These are phyloP conservation scores for Melastoma malabathricum DNA, from an alignment of 345 rosid genomes.

Conservation along the genomic window DNA sequence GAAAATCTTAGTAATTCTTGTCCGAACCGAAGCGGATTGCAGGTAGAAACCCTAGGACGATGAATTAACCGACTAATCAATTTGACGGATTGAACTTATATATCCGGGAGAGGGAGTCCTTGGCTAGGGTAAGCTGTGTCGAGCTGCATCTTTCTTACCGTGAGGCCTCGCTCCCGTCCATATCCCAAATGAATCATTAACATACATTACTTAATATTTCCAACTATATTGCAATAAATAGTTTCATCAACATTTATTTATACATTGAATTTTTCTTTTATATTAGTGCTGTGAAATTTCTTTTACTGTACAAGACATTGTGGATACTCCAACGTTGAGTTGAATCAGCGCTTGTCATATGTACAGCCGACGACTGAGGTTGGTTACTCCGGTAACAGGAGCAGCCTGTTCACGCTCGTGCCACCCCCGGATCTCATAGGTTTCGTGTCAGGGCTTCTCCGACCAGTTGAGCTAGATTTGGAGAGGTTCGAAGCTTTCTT, in stretches of 20 bases:
- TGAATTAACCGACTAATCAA: too few relatives aligned
- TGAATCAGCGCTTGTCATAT: slow-evolving; percentile 4
- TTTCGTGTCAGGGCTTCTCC: slow-evolving; percentile 9
- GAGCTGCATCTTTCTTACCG: too few relatives aligned
- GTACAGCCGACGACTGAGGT: slow-evolving; percentile 3
- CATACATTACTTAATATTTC: too few relatives aligned
- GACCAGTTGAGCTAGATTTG: slow-evolving; percentile 16
- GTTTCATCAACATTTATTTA: neutral
- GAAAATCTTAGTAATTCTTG: slow-evolving; percentile 39
- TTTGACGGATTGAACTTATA: too few relatives aligned
- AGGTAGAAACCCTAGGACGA: too few relatives aligned
- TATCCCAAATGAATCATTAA: too few relatives aligned
- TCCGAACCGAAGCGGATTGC: too few relatives aligned
- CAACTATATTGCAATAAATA: too few relatives aligned
- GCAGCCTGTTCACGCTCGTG: slow-evolving; percentile 45
- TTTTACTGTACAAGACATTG: slow-evolving; percentile 12
- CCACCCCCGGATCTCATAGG: slow-evolving; percentile 20
- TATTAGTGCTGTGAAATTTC: slow-evolving; percentile 2
- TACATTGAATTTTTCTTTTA: neutral
- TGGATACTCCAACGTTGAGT: slow-evolving; percentile 1
- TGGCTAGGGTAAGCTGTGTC: too few relatives aligned
- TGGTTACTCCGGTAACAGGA: slow-evolving; percentile 55
- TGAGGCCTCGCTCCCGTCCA: too few relatives aligned
- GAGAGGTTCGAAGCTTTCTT: slow-evolving; percentile 22
- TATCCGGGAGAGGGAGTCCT: too few relatives aligned